Evolutionary conservation across 2,329 filamentous ascomycete species (phyloP).

Genomic region (Madurella mycetomatis): DNA sequence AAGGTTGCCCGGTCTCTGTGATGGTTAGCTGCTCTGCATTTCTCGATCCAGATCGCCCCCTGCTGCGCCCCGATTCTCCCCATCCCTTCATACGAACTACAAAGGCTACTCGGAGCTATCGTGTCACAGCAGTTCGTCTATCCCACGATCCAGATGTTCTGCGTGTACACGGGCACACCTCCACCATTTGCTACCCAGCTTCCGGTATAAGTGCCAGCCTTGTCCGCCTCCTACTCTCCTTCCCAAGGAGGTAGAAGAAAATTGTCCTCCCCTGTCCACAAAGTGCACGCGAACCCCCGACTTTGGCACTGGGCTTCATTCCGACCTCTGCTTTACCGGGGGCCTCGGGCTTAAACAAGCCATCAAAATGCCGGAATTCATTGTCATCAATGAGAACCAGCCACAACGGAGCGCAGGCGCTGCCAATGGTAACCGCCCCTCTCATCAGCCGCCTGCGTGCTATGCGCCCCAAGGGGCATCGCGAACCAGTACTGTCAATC

Average conservation of each 20-base stretch:
- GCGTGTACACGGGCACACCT: neutral
- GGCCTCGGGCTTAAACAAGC: neutral
- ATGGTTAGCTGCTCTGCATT: neutral
- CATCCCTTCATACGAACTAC: neutral
- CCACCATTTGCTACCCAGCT: neutral
- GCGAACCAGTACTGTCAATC: neutral
- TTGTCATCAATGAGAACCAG: conserved; percentile 10
- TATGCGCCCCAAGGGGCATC: conserved; percentile 2
- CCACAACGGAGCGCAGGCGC: conserved; percentile 1
- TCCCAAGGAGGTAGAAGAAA: neutral
- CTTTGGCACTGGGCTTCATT: no score
- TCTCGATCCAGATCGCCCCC: neutral
- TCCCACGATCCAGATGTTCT: neutral
- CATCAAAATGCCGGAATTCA: conserved; percentile 13
- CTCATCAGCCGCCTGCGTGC: neutral
- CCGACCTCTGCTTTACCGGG: no score
- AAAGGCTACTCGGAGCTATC: neutral
- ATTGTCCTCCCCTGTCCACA: neutral
- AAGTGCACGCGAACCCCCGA: no score
- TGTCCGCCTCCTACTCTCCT: neutral
- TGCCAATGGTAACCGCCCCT: neutral
- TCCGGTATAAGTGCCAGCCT: conserved; percentile 1
- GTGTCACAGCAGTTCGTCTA: neutral
- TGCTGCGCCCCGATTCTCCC: conserved; percentile 3
- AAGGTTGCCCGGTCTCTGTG: neutral